A percentile compares a stretch with the other conserved stretches of the same genome.
Evolutionary conservation across 1,139 yeast species (phyloP).

Genomic region (Pichia cactophila): DNA sequence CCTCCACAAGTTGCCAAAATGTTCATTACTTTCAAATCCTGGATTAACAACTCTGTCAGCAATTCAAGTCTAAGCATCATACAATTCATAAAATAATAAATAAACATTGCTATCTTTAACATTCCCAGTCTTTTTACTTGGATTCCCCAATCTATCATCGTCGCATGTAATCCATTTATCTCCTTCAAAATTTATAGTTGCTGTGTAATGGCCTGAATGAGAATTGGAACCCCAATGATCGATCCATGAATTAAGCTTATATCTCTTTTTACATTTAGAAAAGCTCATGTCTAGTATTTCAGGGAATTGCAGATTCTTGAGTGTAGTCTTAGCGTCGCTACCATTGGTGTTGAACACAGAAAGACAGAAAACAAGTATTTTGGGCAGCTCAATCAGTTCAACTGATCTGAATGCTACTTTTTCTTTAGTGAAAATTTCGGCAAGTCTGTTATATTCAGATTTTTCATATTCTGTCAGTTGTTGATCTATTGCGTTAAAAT

Average conservation of each 20-base stretch:
- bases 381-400: constrained; percentile 26
- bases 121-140: constrained; percentile 11
- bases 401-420: constrained; percentile 22
- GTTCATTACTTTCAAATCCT: no score
- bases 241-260: constrained; percentile 78
- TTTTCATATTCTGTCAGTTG: constrained; percentile 14
- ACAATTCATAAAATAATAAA: constrained; percentile 23
- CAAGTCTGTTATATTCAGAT: constrained; percentile 17
- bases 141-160: constrained; percentile 38
- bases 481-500: neutral
- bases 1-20: no score
- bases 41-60: no score
- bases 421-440: constrained; percentile 15
- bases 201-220: constrained; percentile 88
- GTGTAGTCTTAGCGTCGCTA: constrained; percentile 17
- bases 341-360: constrained; percentile 26
- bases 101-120: constrained; percentile 25
- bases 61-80: no score
- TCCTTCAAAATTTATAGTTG: constrained; percentile 51
- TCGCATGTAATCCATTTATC: constrained; percentile 73
- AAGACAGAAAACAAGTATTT: constrained; percentile 25
- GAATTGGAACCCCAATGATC: constrained; percentile 72
- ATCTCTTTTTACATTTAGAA: constrained; percentile 26
- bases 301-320: constrained; percentile 23
- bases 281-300: constrained; percentile 18